Percentiles rank a stretch among this genome's conserved stretches.
Evolutionary conservation across 164 flowering plant species (phyloP).

Genomic region (Warburgia ugandensis): DNA sequence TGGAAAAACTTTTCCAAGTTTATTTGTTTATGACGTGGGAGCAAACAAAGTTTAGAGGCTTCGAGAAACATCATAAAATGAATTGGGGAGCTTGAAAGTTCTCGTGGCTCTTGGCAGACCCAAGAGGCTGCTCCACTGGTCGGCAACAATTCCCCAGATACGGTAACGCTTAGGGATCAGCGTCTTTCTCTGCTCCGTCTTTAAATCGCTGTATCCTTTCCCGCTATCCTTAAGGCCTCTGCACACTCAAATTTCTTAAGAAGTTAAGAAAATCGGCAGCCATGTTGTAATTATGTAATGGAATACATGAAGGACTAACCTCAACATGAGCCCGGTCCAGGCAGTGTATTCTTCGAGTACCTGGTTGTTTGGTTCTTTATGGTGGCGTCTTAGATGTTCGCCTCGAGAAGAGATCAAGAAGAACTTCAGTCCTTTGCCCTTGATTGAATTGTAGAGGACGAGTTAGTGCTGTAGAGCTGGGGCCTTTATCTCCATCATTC

Average conservation of each 20-base stretch:
- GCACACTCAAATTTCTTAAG: not conserved
- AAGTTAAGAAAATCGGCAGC: not conserved
- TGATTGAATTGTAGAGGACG: conserved; percentile 50
- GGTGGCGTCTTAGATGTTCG: conserved; percentile 49
- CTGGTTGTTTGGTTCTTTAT: conserved; percentile 65
- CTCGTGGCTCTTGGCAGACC: conserved; percentile 47
- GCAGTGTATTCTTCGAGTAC: conserved; percentile 51
- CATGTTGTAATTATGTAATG: too few relatives aligned
- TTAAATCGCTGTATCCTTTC: conserved; percentile 38
- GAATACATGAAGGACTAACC: conserved; percentile 25
- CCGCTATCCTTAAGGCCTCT: conserved; percentile 46
- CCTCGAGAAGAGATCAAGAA: conserved; percentile 57
- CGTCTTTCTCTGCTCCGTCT: conserved; percentile 39
- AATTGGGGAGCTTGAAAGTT: conserved; percentile 72
- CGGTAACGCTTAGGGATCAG: conserved; percentile 44
- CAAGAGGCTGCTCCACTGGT: conserved; percentile 67
- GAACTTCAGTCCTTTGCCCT: conserved; percentile 43
- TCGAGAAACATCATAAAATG: conserved; percentile 46
- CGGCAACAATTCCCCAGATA: conserved; percentile 65
- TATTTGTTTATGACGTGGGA: too few relatives aligned
- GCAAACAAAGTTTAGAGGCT: too few relatives aligned
- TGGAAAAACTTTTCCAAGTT: too few relatives aligned
- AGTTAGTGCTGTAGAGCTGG: conserved; percentile 45
- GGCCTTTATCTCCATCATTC: conserved; percentile 54
- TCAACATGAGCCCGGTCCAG: conserved; percentile 51